phyloP scores from a whole-genome alignment of 768 basidiomycete species.

The Cubamyces lactineus region DNA sequence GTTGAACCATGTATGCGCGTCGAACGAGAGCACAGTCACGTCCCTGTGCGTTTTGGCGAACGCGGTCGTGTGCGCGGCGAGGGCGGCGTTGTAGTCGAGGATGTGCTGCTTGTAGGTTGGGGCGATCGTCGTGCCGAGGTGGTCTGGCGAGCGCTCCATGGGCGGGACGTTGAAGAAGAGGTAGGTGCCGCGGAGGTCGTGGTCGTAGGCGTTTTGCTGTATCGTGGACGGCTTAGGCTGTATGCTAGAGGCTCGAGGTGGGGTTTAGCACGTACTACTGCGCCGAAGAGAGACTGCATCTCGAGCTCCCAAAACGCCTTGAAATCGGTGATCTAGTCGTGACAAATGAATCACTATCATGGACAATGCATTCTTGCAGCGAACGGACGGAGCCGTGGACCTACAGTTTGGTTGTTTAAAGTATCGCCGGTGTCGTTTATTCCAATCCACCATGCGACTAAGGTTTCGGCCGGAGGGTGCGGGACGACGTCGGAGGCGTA shows the following conservation, averaged over 20 bases:
- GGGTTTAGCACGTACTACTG: conserved; percentile 43
- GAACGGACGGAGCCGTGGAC: not conserved
- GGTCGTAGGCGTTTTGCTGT: conserved; percentile 45
- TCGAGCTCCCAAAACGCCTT: conserved; percentile 52
- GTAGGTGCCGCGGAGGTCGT: conserved; percentile 46
- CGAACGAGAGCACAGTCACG: conserved; percentile 49
- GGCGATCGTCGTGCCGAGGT: conserved; percentile 40
- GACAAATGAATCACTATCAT: too few relatives aligned
- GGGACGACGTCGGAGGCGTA: conserved; percentile 50
- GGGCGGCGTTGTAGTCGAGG: conserved; percentile 45
- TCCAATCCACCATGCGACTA: conserved; percentile 62
- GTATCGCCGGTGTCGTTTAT: conserved; percentile 63
- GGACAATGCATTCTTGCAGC: too few relatives aligned
- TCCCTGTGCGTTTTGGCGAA: conserved; percentile 46
- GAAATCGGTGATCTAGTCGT: conserved; percentile 48
- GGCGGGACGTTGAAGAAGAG: conserved; percentile 63
- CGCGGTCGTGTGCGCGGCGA: conserved; percentile 38
- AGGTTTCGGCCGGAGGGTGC: conserved; percentile 45
- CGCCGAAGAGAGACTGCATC: conserved; percentile 52
- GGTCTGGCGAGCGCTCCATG: conserved; percentile 50
- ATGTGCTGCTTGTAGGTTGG: conserved; percentile 44
- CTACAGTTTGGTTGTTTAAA: conserved; percentile 39
- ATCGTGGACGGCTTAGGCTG: not conserved
- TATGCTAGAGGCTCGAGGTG: not conserved
- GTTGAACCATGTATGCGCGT: conserved; percentile 55